phyloP scores from a whole-genome alignment of 2,329 filamentous ascomycete genomes.

The Scolecobasidium constrictum region DNA sequence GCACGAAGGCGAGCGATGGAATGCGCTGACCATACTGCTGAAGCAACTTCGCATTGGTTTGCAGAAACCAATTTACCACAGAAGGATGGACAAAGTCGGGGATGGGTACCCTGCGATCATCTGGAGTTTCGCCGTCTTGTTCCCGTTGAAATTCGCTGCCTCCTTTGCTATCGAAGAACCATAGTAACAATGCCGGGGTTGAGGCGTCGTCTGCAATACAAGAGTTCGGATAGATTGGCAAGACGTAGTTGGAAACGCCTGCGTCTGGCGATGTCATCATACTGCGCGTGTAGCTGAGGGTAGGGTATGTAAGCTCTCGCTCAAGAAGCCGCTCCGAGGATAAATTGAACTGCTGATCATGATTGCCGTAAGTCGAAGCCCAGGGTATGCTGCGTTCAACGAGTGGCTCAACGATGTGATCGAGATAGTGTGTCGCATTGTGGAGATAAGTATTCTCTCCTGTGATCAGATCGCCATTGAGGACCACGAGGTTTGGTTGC shows the following conservation, averaged over 20 bases:
- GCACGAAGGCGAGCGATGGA: conserved; percentile 44
- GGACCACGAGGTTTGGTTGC: conserved; percentile 47
- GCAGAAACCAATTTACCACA: conserved; percentile 35
- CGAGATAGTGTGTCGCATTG: conserved; percentile 48
- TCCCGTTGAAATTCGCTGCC: conserved; percentile 42
- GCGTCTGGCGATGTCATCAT: conserved; percentile 28
- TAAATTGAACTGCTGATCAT: conserved; percentile 52
- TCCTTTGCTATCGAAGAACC: conserved; percentile 62
- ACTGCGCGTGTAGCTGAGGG: conserved; percentile 29
- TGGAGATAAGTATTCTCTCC: conserved; percentile 49
- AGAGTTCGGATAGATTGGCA: conserved; percentile 34
- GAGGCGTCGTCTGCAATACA: conserved; percentile 38
- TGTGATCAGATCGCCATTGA: conserved; percentile 63
- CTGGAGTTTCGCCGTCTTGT: too few species aligned
- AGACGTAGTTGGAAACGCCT: conserved; percentile 44
- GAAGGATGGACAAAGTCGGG: conserved; percentile 35
- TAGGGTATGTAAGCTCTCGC: conserved; percentile 24
- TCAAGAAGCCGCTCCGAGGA: conserved; percentile 33
- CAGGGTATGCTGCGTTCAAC: conserved; percentile 45
- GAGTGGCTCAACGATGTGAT: conserved; percentile 48
- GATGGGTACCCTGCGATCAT: conserved; percentile 19
- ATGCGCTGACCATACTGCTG: conserved; percentile 23
- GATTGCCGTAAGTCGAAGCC: conserved; percentile 63
- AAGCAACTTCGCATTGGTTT: conserved; percentile 20
- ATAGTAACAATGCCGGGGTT: conserved; percentile 43